A percentile compares a stretch with the other conserved stretches of the same genome.
These are phyloP conservation scores for Senna tora DNA, from an alignment of 306 rosid species.

Conservation along the genomic window DNA sequence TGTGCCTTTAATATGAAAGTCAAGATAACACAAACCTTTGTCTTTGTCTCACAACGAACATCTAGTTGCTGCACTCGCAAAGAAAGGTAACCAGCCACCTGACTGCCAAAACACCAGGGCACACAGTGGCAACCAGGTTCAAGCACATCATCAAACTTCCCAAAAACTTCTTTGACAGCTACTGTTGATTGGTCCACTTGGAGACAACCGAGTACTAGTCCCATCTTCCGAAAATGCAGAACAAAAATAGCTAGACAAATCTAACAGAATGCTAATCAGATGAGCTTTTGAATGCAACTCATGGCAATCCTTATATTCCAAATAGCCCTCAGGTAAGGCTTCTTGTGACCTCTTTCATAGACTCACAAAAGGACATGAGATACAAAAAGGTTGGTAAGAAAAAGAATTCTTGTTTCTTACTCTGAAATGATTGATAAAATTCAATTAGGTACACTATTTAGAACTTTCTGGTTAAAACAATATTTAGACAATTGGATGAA, in stretches of 20 bases:
- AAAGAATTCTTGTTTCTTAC: not conserved
- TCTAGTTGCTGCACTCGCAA: slow-evolving; percentile 90
- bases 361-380: not conserved
- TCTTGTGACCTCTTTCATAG: not conserved
- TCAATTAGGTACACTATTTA: not conserved
- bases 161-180: slow-evolving; percentile 77
- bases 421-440: not conserved
- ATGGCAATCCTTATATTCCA: not conserved
- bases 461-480: not conserved
- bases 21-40: slow-evolving; percentile 60
- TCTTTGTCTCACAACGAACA: slow-evolving; percentile 87
- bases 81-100: slow-evolving; percentile 80
- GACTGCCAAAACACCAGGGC: slow-evolving; percentile 87
- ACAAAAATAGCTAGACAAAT: slow-evolving; percentile 11
- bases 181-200: slow-evolving; percentile 88
- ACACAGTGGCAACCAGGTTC: slow-evolving; percentile 92
- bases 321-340: not conserved
- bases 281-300: not conserved
- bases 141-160: slow-evolving; percentile 72
- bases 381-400: not conserved
- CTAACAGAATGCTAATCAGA: not conserved
- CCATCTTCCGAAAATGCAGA: slow-evolving; percentile 36
- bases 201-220: slow-evolving; percentile 56
- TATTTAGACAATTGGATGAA: not conserved
- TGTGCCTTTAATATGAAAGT: not conserved